Evolutionary conservation across 2,329 filamentous ascomycete species (phyloP).

Genomic region (Neofusicoccum sp.): DNA sequence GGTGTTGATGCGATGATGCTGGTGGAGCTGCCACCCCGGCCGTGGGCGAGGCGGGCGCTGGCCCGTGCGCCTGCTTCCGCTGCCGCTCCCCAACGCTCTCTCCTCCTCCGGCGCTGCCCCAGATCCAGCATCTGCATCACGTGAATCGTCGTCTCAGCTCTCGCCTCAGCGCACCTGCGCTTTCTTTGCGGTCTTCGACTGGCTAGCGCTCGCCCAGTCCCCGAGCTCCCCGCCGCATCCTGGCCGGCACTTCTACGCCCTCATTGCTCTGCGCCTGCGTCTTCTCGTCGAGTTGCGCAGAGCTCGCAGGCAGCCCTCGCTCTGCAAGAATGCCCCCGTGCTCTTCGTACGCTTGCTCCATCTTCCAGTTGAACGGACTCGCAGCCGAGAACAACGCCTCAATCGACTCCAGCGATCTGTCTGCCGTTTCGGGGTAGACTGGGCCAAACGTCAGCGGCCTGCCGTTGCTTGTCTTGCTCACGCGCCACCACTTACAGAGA

Average conservation of each 20-base stretch:
- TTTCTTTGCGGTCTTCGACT: too few relatives aligned
- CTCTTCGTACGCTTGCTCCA: constrained; percentile 42
- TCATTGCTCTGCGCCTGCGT: not conserved
- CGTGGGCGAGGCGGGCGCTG: too few relatives aligned
- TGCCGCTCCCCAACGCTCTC: too few relatives aligned
- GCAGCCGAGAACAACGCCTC: constrained; percentile 50
- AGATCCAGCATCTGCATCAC: too few relatives aligned
- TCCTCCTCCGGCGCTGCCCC: too few relatives aligned
- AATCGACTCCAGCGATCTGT: constrained; percentile 53
- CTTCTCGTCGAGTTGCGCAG: not conserved
- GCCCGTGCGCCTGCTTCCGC: too few relatives aligned
- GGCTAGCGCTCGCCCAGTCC: too few relatives aligned
- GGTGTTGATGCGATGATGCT: constrained; percentile 11
- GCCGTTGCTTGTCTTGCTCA: not conserved
- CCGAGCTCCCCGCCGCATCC: too few relatives aligned
- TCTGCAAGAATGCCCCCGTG: constrained; percentile 33
- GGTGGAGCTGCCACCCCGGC: constrained; percentile 5
- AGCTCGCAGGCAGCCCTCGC: constrained; percentile 16
- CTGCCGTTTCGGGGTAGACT: constrained; percentile 44
- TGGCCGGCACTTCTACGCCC: not conserved
- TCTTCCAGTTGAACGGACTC: constrained; percentile 46
- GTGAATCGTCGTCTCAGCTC: too few relatives aligned
- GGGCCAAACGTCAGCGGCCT: not conserved
- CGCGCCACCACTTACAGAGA: constrained; percentile 28
- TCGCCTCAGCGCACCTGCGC: too few relatives aligned